A percentile compares a stretch with the other conserved stretches of the same genome.
phyloP scores from a whole-genome alignment of 2,329 filamentous ascomycete genomes.

The Ustulina deusta region DNA sequence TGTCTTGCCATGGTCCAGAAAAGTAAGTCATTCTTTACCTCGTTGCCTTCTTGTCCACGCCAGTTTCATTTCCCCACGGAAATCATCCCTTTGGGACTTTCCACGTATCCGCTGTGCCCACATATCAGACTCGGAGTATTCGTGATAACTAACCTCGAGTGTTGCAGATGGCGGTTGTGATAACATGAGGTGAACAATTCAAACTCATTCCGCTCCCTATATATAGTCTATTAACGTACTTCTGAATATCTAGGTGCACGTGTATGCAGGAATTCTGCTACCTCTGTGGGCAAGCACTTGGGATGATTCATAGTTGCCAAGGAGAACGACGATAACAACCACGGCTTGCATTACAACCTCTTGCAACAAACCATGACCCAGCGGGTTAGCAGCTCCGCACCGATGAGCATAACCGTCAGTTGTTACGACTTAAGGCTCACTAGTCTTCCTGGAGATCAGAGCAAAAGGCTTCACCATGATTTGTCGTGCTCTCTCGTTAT shows the following conservation, averaged over 20 bases:
- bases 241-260: slow-evolving; percentile 32
- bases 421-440: too few relatives aligned
- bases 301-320: too few relatives aligned
- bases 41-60: neutral
- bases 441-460: neutral
- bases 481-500: neutral
- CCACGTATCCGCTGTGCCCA: neutral
- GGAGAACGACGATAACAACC: neutral
- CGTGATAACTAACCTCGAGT: neutral
- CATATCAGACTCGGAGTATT: neutral
- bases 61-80: neutral
- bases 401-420: neutral
- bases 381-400: neutral
- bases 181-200: slow-evolving; percentile 37
- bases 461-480: neutral
- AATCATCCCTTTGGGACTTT: neutral
- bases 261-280: slow-evolving; percentile 44
- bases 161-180: slow-evolving; percentile 37
- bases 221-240: slow-evolving; percentile 12
- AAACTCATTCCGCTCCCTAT: neutral
- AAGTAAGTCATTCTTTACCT: neutral
- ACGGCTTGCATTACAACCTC: neutral
- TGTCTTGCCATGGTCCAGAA: slow-evolving; percentile 40
- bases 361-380: neutral
- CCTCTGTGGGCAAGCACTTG: slow-evolving; percentile 29